Evolutionary conservation across 176 grass and related monocot species (phyloP), one percentile per base, ranked within the genome.

Genomic region (Ensete glaucum): DNA sequence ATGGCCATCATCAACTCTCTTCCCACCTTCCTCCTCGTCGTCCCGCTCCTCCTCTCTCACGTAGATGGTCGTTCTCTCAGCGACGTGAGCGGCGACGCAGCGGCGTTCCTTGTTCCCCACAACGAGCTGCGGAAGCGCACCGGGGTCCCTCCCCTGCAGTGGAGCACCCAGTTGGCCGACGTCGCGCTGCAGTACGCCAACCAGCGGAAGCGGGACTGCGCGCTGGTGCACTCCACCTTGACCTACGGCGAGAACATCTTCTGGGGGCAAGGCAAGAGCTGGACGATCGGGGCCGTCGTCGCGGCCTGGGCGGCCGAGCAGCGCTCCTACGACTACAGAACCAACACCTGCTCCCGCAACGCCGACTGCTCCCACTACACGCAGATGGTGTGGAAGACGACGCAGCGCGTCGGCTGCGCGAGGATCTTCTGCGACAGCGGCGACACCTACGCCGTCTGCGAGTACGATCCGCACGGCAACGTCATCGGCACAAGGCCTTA

Each of bases 401-500:
- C 53, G 14, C 9, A 27, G 0, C 0, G 55, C 17, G 16, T 63
- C 13, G 57, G 74, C 5, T 76, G 74, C 27, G 57, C 74, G 6
- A 43, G 34, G 56, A 48, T 23, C 9, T 16, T 22, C 53, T 76
- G 74, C 29, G 16, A 17, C 19, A 62, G 56, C 19, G 34, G 57
- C 9, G 29, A 16, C 9, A 23, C 17, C 34, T 64, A 59, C 74
- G 9, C 50, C 43, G 29, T 54, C 22, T 76, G 34, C 19, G 55
- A 76, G 53, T 64, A 76, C 29, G 74, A 76, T 62, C 74, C 74
- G 9, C 56, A 22, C 29, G 56, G 74, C 19, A 73, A 73, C 21
- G 21, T 56, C 50, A 14, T 73, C 0, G 71, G 71, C 9, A n/a
- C 16, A 21, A 73, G 21, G 52, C 71, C 71, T 53, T 73, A 26